A percentile compares a stretch with the other conserved stretches of the same genome.
phyloP scores from a whole-genome alignment of 2,329 filamentous ascomycete genomes.

The Xylaria sp. region DNA sequence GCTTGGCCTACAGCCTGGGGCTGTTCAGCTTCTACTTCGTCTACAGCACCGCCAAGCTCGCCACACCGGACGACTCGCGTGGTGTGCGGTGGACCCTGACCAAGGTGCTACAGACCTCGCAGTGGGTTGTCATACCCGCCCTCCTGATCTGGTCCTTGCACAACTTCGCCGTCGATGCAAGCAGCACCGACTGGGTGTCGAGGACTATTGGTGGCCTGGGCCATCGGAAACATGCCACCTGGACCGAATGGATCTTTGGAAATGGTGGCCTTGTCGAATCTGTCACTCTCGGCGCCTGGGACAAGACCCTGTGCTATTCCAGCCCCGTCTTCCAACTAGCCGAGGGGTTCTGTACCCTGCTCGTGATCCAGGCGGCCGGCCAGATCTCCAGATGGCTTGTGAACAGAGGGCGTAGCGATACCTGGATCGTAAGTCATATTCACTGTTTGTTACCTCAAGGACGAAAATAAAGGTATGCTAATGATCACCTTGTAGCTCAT shows the following conservation, averaged over 20 bases:
- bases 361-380: constrained; percentile 94
- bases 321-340: constrained; percentile 93
- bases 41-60: constrained; percentile 82
- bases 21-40: constrained; percentile 91
- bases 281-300: constrained; percentile 85
- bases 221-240: constrained; percentile 68
- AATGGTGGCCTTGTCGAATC: constrained; percentile 83
- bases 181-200: constrained; percentile 81
- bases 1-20: constrained; percentile 90
- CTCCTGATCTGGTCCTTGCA: constrained; percentile 95
- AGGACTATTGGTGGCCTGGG: constrained; percentile 77
- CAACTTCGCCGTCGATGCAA: constrained; percentile 93
- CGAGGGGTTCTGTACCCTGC: constrained; percentile 94
- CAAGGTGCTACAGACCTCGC: constrained; percentile 76
- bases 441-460: too few relatives aligned
- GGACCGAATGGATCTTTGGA: constrained; percentile 90
- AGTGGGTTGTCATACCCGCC: constrained; percentile 87
- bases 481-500: constrained; percentile 71
- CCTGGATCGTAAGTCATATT: constrained; percentile 82
- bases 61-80: constrained; percentile 81
- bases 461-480: background rate
- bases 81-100: constrained; percentile 78
- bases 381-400: constrained; percentile 96
- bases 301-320: constrained; percentile 87
- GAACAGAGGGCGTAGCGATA: constrained; percentile 91